These are phyloP conservation scores for Cyberlindnera mrakii DNA, from an alignment of 805 yeast species.

Conservation along the genomic window DNA sequence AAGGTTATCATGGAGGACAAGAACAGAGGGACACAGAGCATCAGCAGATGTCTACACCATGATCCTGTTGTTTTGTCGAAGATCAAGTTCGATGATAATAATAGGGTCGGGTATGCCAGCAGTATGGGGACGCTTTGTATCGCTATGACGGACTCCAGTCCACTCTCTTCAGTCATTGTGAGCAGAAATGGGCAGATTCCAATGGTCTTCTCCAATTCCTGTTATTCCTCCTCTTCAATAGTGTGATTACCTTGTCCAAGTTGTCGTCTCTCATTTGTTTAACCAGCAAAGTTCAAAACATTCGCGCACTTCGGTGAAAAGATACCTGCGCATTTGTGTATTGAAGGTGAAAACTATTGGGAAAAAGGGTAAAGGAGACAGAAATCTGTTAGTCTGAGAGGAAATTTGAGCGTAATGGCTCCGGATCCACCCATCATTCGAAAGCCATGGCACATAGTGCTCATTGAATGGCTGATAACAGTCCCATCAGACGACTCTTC, in stretches of 20 bases:
- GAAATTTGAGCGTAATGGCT: too few species aligned
- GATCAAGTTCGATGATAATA: conserved; percentile 19
- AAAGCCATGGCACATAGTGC: conserved; percentile 6
- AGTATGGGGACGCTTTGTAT: conserved; percentile 21
- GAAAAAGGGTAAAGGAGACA: too few species aligned
- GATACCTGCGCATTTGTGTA: too few species aligned
- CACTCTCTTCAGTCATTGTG: background rate
- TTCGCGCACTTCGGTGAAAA: too few species aligned
- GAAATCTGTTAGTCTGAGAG: too few species aligned
- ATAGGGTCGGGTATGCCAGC: conserved; percentile 22
- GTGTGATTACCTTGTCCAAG: background rate
- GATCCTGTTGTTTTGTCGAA: conserved; percentile 3
- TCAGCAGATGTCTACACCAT: background rate
- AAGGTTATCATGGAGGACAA: conserved; percentile 12
- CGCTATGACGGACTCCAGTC: conserved; percentile 20
- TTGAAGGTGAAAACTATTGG: too few species aligned
- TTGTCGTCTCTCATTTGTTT: background rate
- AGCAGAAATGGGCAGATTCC: background rate
- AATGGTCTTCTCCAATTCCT: background rate
- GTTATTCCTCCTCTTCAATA: background rate
- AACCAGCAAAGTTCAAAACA: too few species aligned
- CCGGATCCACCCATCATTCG: background rate
- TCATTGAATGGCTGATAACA: conserved; percentile 21
- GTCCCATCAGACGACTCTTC: conserved; percentile 7
- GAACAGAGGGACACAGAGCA: conserved; percentile 11